Conservation (phyloP, 306 rosid species). For the Glycyrrhiza uralensis region DNA sequence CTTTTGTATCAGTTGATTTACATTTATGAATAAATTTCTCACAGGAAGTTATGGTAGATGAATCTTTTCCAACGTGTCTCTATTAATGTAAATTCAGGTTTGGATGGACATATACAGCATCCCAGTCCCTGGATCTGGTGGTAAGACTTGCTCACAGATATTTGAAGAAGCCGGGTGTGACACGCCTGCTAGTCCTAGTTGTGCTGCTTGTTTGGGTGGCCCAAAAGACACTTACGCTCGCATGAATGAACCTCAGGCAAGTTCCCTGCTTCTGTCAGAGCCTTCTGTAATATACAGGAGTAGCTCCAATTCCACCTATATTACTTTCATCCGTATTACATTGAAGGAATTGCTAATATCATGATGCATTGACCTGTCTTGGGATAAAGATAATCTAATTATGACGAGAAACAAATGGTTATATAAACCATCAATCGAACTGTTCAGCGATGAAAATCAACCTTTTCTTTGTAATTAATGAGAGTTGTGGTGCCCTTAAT, state of each 20-base stretch:
- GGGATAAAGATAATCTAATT: neutral
- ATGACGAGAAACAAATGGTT: neutral
- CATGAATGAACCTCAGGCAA: constrained; percentile 79
- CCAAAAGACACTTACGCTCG: constrained; percentile 93
- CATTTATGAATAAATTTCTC: neutral
- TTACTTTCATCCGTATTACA: neutral
- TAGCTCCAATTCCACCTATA: neutral
- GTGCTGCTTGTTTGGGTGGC: constrained; percentile 98
- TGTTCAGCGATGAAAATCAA: neutral
- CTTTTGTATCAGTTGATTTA: neutral
- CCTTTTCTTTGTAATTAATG: too few species aligned
- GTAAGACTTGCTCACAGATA: constrained; percentile 96
- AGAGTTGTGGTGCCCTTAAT: too few species aligned
- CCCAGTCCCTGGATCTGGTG: constrained; percentile 89
- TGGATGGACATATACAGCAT: constrained; percentile 86
- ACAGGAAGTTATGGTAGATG: constrained; percentile 6
- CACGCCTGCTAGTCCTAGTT: constrained; percentile 94
- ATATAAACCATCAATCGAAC: neutral
- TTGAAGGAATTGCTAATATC: neutral
- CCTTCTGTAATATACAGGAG: neutral
- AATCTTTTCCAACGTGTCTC: neutral
- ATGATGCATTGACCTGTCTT: neutral
- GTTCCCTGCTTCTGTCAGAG: constrained; percentile 20
- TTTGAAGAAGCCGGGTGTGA: constrained; percentile 99
- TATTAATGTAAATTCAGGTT: constrained; percentile 49